phyloP scores from a whole-genome alignment of 352 stramenopile species.

The Pythium folliculosum region DNA sequence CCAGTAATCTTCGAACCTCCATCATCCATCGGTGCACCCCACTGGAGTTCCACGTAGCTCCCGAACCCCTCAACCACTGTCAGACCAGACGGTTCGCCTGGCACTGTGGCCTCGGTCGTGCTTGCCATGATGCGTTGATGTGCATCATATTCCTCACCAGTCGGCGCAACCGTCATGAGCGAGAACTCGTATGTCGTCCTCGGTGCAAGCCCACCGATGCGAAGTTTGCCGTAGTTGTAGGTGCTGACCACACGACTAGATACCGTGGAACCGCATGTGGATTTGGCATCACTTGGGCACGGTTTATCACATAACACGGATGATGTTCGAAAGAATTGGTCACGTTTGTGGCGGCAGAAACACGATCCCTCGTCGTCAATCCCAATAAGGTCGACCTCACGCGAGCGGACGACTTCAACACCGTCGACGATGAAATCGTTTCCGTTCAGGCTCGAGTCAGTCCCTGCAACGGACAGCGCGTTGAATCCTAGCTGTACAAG shows the following conservation, averaged over 20 bases:
- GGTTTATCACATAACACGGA: conserved; percentile 29
- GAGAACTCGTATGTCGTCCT: conserved; percentile 42
- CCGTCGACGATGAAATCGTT: conserved; percentile 47
- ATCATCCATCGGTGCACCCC: conserved; percentile 41
- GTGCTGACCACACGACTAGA: conserved; percentile 29
- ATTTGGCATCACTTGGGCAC: neutral
- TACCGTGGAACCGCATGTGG: conserved; percentile 11
- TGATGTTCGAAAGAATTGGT: neutral
- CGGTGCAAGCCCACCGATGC: conserved; percentile 36
- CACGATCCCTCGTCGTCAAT: conserved; percentile 35
- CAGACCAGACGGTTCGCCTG: conserved; percentile 36
- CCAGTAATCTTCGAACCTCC: conserved; percentile 38
- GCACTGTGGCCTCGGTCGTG: conserved; percentile 38
- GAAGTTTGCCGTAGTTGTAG: conserved; percentile 38
- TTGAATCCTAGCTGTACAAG: conserved; percentile 36
- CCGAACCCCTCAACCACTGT: conserved; percentile 32
- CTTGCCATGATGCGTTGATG: conserved; percentile 29
- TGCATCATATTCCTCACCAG: conserved; percentile 39
- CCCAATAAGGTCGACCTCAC: conserved; percentile 30
- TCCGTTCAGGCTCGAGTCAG: conserved; percentile 32
- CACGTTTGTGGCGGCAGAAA: conserved; percentile 38
- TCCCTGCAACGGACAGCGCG: conserved; percentile 24
- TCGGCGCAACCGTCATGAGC: conserved; percentile 30
- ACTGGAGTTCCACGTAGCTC: conserved; percentile 47
- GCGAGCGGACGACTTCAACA: conserved; percentile 22